Conservation (phyloP, 768 basidiomycete genomes). For the Mycena kentingensis region DNA sequence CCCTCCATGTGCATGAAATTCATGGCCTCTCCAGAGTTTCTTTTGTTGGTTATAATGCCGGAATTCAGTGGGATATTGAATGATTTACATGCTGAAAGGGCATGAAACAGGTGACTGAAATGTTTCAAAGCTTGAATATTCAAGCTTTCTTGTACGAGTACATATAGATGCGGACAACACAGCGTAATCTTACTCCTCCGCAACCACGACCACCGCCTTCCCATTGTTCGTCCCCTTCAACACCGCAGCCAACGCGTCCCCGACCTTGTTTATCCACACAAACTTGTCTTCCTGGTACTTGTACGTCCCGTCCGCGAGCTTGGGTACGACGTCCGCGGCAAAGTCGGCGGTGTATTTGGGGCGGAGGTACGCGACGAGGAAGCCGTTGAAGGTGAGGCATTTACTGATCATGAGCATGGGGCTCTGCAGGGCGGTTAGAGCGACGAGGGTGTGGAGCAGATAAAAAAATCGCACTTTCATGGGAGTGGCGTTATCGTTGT, state of each 20-base stretch:
- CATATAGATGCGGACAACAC: too few species aligned
- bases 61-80: too few species aligned
- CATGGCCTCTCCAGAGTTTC: too few species aligned
- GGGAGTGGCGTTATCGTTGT: constrained; percentile 16
- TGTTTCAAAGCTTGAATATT: too few species aligned
- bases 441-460: constrained; percentile 24
- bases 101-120: too few species aligned
- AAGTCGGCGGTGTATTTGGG: constrained; percentile 36
- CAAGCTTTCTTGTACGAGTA: too few species aligned
- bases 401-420: constrained; percentile 33
- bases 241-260: constrained; percentile 32
- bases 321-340: constrained; percentile 33
- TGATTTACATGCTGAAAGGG: too few species aligned
- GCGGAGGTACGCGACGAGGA: constrained; percentile 28
- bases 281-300: constrained; percentile 35
- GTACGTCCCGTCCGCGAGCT: constrained; percentile 34
- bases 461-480: background rate
- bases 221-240: constrained; percentile 34
- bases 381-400: constrained; percentile 41
- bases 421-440: constrained; percentile 33
- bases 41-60: too few species aligned
- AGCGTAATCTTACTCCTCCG: too few species aligned
- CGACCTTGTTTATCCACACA: constrained; percentile 31
- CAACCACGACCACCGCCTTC: constrained; percentile 16
- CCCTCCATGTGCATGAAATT: too few species aligned